phyloP scores from a whole-genome alignment of 192 early-diverging fungal genomes.

The Coemansia sp. region DNA sequence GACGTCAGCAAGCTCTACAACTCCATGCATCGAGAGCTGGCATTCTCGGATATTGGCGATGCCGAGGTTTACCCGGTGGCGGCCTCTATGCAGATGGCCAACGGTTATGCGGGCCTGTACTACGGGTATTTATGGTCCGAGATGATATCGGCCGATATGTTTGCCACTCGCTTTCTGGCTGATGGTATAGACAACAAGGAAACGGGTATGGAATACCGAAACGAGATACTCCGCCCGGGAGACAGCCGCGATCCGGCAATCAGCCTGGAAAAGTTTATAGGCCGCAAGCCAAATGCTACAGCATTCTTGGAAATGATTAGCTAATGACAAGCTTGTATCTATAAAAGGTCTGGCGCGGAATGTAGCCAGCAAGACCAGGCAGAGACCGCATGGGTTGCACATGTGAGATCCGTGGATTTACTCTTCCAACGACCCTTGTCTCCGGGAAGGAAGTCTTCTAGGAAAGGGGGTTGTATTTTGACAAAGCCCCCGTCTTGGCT shows the following conservation, averaged over 20 bases:
- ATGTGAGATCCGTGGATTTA: no score
- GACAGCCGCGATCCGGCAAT: neutral
- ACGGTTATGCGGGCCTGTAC: constrained; percentile 61
- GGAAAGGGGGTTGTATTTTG: no score
- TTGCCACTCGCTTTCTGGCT: constrained; percentile 55
- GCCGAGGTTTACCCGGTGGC: constrained; percentile 31
- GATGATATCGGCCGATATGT: constrained; percentile 73
- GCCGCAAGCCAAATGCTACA: neutral
- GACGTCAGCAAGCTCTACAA: constrained; percentile 29
- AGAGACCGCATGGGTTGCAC: no score
- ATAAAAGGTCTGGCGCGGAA: no score
- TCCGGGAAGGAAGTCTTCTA: no score
- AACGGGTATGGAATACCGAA: constrained; percentile 2
- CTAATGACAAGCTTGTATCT: no score
- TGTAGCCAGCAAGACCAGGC: no score
- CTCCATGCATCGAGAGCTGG: constrained; percentile 10
- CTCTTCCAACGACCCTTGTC: no score
- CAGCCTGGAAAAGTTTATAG: constrained; percentile 1
- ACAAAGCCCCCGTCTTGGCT: no score
- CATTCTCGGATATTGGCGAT: constrained; percentile 14
- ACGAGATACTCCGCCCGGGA: constrained; percentile 8
- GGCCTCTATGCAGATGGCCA: constrained; percentile 55
- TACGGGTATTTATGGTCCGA: constrained; percentile 70
- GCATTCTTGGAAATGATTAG: constrained; percentile 4
- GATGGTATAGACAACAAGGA: constrained; percentile 38